Conservation (phyloP, 2,329 filamentous ascomycete species). For the Chaetothyriales sp. region DNA sequence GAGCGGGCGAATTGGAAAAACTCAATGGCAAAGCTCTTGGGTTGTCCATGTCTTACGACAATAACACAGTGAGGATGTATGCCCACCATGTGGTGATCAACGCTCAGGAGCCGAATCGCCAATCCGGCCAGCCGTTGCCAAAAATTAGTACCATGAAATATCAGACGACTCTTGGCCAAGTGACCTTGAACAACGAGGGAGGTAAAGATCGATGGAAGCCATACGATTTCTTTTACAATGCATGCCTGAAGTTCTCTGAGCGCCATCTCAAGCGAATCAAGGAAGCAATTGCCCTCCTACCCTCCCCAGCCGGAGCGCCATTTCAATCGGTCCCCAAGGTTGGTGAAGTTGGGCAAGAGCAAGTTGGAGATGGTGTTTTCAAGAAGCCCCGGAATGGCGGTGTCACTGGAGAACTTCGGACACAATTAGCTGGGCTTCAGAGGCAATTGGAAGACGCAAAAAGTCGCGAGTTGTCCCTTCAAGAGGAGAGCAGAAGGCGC, state of each 20-base stretch:
- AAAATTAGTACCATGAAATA: neutral
- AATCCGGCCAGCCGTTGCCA: neutral
- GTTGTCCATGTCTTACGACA: slow-evolving; percentile 1
- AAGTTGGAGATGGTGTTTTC: slow-evolving; percentile 1
- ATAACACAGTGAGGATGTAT: neutral
- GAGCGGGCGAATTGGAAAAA: neutral
- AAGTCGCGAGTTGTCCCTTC: too few species aligned
- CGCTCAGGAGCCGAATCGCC: neutral
- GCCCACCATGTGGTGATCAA: neutral
- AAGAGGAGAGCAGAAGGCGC: too few species aligned
- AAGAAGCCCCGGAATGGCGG: slow-evolving; percentile 1
- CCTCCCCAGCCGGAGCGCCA: neutral
- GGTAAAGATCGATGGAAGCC: slow-evolving; percentile 1
- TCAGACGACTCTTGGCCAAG: neutral
- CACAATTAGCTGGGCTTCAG: neutral
- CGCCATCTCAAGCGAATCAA: slow-evolving; percentile 1
- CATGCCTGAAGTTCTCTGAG: slow-evolving; percentile 1
- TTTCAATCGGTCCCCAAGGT: neutral
- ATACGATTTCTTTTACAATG: slow-evolving; percentile 3
- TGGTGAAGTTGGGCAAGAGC: neutral
- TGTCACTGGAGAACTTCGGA: slow-evolving; percentile 1
- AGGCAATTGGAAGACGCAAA: neutral
- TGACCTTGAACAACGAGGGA: neutral
- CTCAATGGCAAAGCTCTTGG: slow-evolving; percentile 1
- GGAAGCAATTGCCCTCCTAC: slow-evolving; percentile 1